A percentile compares a stretch with the other conserved stretches of the same genome.
phyloP scores from a whole-genome alignment of 179 eudicot genomes.

The Camellia oleifera region DNA sequence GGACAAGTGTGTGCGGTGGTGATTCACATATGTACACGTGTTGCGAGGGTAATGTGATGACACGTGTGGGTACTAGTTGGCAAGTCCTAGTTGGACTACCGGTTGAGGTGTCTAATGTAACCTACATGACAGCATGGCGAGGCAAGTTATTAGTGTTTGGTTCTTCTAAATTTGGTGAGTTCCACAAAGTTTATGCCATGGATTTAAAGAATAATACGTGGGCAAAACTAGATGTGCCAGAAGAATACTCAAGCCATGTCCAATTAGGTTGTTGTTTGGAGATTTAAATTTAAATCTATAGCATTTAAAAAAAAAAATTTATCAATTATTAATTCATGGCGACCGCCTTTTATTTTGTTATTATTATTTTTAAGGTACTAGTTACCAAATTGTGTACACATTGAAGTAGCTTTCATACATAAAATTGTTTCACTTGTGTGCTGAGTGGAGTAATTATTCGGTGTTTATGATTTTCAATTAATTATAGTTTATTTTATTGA shows the following conservation, averaged over 20 bases:
- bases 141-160: slow-evolving; percentile 39
- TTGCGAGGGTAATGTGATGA: background rate
- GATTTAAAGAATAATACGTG: slow-evolving; percentile 45
- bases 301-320: slow-evolving; percentile 37
- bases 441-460: too few relatives aligned
- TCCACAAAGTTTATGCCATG: slow-evolving; percentile 31
- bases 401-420: too few relatives aligned
- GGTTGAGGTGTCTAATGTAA: slow-evolving; percentile 2
- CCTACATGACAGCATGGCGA: slow-evolving; percentile 19
- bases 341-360: too few relatives aligned
- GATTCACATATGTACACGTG: slow-evolving; percentile 14
- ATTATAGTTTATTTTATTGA: too few relatives aligned
- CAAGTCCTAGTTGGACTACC: slow-evolving; percentile 15
- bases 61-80: slow-evolving; percentile 16
- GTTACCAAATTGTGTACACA: too few relatives aligned
- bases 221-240: slow-evolving; percentile 37
- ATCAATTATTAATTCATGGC: too few relatives aligned
- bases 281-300: slow-evolving; percentile 37
- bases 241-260: slow-evolving; percentile 49
- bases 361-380: too few relatives aligned
- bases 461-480: too few relatives aligned
- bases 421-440: too few relatives aligned
- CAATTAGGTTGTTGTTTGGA: slow-evolving; percentile 62
- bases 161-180: slow-evolving; percentile 28
- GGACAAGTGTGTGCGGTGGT: slow-evolving; percentile 6